These are phyloP conservation scores for Backusella morwellensis DNA, from an alignment of 192 early-diverging fungal genomes.

Conservation along the genomic window DNA sequence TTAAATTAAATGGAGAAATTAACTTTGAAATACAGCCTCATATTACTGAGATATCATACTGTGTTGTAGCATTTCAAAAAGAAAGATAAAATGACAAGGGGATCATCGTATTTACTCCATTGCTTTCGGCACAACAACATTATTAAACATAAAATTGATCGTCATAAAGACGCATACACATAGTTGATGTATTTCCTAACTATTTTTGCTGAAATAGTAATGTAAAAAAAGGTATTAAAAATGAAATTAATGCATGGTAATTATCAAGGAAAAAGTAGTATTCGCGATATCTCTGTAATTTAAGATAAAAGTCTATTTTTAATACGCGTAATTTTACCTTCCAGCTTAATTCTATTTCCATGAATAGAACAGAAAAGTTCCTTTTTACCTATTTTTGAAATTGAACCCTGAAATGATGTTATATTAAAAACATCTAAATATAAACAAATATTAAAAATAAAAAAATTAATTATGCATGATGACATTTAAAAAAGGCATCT, in stretches of 20 bases:
- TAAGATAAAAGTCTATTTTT: background rate
- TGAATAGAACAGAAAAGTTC: background rate
- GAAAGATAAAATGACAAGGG: too few species aligned
- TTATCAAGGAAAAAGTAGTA: background rate
- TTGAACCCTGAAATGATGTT: background rate
- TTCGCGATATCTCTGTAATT: background rate
- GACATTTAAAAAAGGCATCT: background rate
- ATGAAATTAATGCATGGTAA: background rate
- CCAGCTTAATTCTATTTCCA: background rate
- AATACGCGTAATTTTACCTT: background rate
- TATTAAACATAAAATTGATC: background rate
- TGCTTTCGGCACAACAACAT: background rate
- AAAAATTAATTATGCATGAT: background rate
- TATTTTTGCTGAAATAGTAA: background rate
- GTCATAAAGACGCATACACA: background rate
- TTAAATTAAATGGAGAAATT: background rate
- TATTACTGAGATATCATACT: background rate
- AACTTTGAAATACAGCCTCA: background rate
- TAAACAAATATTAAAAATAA: conserved; percentile 1
- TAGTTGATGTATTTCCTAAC: background rate
- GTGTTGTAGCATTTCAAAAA: too few species aligned
- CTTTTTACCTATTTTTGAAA: background rate
- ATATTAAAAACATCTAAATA: background rate
- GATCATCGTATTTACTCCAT: background rate
- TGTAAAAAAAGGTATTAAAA: too few species aligned